A percentile compares a stretch with the other conserved stretches of the same genome.
These are phyloP conservation scores for Passiflora organensis DNA, from an alignment of 345 rosid species.

Conservation along the genomic window DNA sequence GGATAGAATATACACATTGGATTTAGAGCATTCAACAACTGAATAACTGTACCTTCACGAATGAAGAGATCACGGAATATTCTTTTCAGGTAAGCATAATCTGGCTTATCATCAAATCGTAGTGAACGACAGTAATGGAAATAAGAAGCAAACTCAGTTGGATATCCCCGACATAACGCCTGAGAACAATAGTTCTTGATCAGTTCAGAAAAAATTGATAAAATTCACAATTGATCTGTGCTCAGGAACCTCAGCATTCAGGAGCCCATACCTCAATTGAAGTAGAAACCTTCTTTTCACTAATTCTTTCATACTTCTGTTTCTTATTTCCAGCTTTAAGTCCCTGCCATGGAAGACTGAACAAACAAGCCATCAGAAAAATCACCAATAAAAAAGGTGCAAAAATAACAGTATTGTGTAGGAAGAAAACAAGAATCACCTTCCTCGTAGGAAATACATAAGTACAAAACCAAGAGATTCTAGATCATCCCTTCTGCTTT, in stretches of 20 bases:
- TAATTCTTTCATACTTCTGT: conserved; percentile 88
- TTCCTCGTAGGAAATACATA: conserved; percentile 92
- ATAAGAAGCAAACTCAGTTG: conserved; percentile 84
- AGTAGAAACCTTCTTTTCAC: conserved; percentile 86
- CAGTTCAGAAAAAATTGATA: conserved; percentile 5
- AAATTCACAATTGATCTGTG: too few species aligned
- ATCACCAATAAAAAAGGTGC: neutral
- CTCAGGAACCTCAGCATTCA: conserved; percentile 1
- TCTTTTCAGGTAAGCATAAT: conserved; percentile 84
- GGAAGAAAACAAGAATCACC: conserved; percentile 36
- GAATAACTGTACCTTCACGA: conserved; percentile 61
- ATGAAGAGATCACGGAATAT: conserved; percentile 87
- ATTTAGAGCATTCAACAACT: neutral
- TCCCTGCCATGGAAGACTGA: conserved; percentile 98
- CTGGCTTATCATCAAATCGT: conserved; percentile 87
- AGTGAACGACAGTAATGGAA: conserved; percentile 88
- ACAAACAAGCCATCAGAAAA: conserved; percentile 14
- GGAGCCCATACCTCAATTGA: conserved; percentile 64
- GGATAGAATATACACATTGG: neutral
- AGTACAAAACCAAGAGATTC: conserved; percentile 93
- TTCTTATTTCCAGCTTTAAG: conserved; percentile 87
- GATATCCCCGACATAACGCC: conserved; percentile 85
- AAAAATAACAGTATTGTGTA: neutral
- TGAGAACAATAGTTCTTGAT: conserved; percentile 23
- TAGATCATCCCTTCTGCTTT: conserved; percentile 96